These are phyloP conservation scores for Talaromyces borbonicus DNA, from an alignment of 495 filamentous ascomycete genomes.

Conservation along the genomic window DNA sequence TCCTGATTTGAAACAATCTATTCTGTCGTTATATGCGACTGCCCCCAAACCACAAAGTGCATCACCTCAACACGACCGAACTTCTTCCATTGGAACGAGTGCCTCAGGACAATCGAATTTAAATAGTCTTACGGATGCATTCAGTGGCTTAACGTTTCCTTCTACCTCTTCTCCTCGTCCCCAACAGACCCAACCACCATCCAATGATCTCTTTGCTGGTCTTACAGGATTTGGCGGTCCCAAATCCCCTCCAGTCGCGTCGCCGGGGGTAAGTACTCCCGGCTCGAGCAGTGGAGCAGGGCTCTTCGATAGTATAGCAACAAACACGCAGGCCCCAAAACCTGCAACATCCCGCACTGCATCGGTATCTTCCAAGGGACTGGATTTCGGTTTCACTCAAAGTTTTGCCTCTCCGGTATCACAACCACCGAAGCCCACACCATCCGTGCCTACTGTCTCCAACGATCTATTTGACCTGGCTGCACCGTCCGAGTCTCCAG, in stretches of 20 bases:
- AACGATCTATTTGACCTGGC: slow-evolving; percentile 78
- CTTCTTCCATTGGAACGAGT: slow-evolving; percentile 58
- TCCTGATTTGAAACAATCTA: slow-evolving; percentile 94
- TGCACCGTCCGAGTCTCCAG: slow-evolving; percentile 37
- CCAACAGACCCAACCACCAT: slow-evolving; percentile 40
- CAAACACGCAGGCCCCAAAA: slow-evolving; percentile 41
- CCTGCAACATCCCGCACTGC: slow-evolving; percentile 25
- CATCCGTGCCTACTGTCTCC: slow-evolving; percentile 33
- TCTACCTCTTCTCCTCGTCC: slow-evolving; percentile 44
- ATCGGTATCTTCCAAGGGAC: slow-evolving; percentile 39
- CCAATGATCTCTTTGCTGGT: slow-evolving; percentile 62
- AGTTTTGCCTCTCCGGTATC: slow-evolving; percentile 32
- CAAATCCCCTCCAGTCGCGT: slow-evolving; percentile 44
- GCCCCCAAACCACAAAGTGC: slow-evolving; percentile 56
- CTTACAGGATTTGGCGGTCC: slow-evolving; percentile 51
- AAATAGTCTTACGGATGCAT: slow-evolving; percentile 77
- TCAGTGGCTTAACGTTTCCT: slow-evolving; percentile 70
- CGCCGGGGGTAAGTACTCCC: slow-evolving; percentile 43
- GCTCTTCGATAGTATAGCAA: slow-evolving; percentile 70
- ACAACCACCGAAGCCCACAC: slow-evolving; percentile 31
- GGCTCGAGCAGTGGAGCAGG: slow-evolving; percentile 53
- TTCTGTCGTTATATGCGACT: slow-evolving; percentile 88
- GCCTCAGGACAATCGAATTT: slow-evolving; percentile 51
- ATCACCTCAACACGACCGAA: slow-evolving; percentile 47
- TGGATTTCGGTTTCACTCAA: slow-evolving; percentile 41